Evolutionary conservation across 495 filamentous ascomycete species (phyloP).

Genomic region (Penicillium atrosanguineum): DNA sequence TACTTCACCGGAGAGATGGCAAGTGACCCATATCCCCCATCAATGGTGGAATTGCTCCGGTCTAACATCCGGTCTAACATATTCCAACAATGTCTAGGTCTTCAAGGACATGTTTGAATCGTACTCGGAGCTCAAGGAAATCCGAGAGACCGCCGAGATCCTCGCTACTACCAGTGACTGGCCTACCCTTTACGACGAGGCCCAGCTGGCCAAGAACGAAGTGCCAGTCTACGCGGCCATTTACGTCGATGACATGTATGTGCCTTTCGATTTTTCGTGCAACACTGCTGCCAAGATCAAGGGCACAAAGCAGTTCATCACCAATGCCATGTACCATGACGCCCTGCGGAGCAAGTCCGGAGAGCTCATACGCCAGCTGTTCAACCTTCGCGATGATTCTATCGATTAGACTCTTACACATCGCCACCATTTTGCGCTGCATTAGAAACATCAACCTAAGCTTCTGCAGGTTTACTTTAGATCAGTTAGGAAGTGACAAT

Average conservation of each 20-base stretch:
- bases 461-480: background rate
- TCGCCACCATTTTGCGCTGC: background rate
- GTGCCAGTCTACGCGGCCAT: constrained; percentile 86
- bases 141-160: constrained; percentile 64
- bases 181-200: constrained; percentile 73
- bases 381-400: constrained; percentile 67
- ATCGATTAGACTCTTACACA: constrained; percentile 54
- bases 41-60: background rate
- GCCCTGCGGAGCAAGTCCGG: constrained; percentile 69
- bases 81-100: constrained; percentile 37
- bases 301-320: constrained; percentile 76
- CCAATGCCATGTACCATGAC: constrained; percentile 84
- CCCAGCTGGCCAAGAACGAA: constrained; percentile 68
- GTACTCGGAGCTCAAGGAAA: constrained; percentile 64
- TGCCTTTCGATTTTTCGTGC: constrained; percentile 69
- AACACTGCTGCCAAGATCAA: constrained; percentile 75
- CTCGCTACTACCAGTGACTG: constrained; percentile 67
- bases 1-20: constrained; percentile 92
- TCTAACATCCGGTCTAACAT: constrained; percentile 13
- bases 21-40: constrained; percentile 1
- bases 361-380: constrained; percentile 69
- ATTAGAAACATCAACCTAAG: background rate
- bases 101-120: constrained; percentile 78
- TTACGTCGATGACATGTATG: constrained; percentile 95
- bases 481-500: background rate